Evolutionary conservation across 345 rosid species (phyloP).

Genomic region (Citrus hindsii): DNA sequence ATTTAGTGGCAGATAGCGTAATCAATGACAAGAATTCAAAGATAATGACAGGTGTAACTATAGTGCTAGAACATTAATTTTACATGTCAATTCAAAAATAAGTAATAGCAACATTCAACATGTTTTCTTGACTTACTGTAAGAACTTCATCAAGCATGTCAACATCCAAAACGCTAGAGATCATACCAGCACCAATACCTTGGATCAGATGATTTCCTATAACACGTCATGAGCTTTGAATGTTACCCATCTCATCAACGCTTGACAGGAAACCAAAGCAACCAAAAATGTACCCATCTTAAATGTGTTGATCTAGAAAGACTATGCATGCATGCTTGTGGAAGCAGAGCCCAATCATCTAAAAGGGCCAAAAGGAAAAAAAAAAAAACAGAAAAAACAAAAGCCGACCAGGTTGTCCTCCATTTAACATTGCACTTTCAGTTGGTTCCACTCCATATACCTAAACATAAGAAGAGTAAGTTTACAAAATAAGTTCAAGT

Average conservation of each 20-base stretch:
- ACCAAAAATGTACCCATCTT: too few relatives aligned
- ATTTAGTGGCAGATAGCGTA: neutral
- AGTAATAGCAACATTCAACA: too few relatives aligned
- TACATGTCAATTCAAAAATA: too few relatives aligned
- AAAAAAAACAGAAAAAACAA: neutral
- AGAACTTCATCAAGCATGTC: slow-evolving; percentile 52
- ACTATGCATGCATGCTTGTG: neutral
- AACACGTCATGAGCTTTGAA: neutral
- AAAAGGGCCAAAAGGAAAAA: neutral
- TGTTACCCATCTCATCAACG: neutral
- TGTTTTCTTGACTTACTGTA: slow-evolving; percentile 27
- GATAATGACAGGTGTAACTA: too few relatives aligned
- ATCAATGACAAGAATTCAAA: neutral
- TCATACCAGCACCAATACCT: slow-evolving; percentile 59
- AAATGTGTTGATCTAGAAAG: too few relatives aligned
- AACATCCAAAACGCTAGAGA: slow-evolving; percentile 39
- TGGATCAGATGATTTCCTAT: slow-evolving; percentile 53
- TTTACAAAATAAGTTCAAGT: too few relatives aligned
- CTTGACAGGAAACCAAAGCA: too few relatives aligned
- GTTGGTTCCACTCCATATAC: slow-evolving; percentile 42
- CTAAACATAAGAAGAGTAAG: slow-evolving; percentile 8
- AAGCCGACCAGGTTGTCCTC: slow-evolving; percentile 34
- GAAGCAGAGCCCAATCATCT: neutral
- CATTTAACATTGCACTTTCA: slow-evolving; percentile 45
- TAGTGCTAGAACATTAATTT: too few relatives aligned